These are phyloP conservation scores for Cubamyces sp. DNA, from an alignment of 768 basidiomycete species.

Conservation along the genomic window DNA sequence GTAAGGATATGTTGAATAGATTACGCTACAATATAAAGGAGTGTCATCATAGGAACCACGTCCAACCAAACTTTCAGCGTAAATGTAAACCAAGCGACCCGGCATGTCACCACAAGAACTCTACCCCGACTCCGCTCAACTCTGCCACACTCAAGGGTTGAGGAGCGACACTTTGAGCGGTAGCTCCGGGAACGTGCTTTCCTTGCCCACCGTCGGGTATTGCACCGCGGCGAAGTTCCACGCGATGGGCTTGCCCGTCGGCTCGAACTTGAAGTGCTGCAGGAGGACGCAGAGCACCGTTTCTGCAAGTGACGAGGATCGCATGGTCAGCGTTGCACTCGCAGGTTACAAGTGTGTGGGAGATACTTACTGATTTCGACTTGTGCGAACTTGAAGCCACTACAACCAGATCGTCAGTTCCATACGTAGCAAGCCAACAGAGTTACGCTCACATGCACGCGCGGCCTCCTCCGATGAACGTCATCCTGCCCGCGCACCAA, in stretches of 20 bases:
- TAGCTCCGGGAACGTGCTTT: constrained; percentile 16
- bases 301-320: constrained; percentile 3
- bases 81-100: too few relatives aligned
- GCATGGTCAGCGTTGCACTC: neutral
- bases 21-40: too few relatives aligned
- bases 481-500: constrained; percentile 10
- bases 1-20: too few relatives aligned
- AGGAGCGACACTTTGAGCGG: constrained; percentile 24
- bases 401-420: neutral
- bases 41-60: too few relatives aligned
- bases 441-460: constrained; percentile 15
- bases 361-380: constrained; percentile 18
- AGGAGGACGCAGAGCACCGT: constrained; percentile 21
- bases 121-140: too few relatives aligned
- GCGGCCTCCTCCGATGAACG: constrained; percentile 20
- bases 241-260: constrained; percentile 20
- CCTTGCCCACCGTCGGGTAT: constrained; percentile 25
- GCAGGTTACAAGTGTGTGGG: neutral
- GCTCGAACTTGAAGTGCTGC: constrained; percentile 26
- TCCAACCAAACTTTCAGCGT: too few relatives aligned
- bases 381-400: constrained; percentile 28
- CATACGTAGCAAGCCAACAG: neutral
- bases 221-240: constrained; percentile 27
- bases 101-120: too few relatives aligned
- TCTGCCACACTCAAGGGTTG: neutral